phyloP scores from a whole-genome alignment of 225 moss, liverwort and hornwort genomes.

The Thuidium tamariscinum region DNA sequence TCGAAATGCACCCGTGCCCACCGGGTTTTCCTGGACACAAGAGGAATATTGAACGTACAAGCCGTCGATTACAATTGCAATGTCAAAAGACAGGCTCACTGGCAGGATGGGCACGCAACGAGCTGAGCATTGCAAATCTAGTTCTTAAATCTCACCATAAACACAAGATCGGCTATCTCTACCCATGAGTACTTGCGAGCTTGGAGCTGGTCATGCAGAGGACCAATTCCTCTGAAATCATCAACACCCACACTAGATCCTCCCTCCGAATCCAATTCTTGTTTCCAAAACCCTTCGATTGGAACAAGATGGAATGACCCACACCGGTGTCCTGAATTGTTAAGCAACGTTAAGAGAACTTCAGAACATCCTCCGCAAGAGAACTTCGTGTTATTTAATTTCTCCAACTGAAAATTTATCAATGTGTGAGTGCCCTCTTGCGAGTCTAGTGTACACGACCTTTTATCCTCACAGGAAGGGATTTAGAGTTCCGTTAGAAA shows the following conservation, averaged over 20 bases:
- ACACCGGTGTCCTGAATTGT: no score
- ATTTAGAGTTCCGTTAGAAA: neutral
- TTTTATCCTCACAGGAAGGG: neutral
- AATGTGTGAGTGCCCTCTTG: neutral
- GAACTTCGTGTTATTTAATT: no score
- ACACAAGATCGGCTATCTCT: constrained; percentile 36
- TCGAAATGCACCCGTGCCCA: constrained; percentile 65
- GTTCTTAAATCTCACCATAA: constrained; percentile 11
- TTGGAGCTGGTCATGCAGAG: constrained; percentile 8
- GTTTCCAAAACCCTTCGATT: neutral
- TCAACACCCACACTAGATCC: constrained; percentile 33
- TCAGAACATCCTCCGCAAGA: neutral
- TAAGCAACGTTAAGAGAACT: no score
- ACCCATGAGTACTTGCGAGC: constrained; percentile 30
- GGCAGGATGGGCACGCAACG: neutral
- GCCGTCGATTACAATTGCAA: neutral
- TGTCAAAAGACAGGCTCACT: neutral
- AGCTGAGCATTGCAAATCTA: neutral
- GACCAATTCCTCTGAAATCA: constrained; percentile 31
- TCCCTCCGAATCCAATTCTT: constrained; percentile 10
- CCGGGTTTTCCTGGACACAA: constrained; percentile 66
- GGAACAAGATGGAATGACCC: neutral
- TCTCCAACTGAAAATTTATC: neutral
- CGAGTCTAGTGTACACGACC: neutral
- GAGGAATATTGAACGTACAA: neutral